Evolutionary conservation across 768 basidiomycete species (phyloP), one percentile per base, ranked within the genome.

Genomic region (Pleurotus eryngii): DNA sequence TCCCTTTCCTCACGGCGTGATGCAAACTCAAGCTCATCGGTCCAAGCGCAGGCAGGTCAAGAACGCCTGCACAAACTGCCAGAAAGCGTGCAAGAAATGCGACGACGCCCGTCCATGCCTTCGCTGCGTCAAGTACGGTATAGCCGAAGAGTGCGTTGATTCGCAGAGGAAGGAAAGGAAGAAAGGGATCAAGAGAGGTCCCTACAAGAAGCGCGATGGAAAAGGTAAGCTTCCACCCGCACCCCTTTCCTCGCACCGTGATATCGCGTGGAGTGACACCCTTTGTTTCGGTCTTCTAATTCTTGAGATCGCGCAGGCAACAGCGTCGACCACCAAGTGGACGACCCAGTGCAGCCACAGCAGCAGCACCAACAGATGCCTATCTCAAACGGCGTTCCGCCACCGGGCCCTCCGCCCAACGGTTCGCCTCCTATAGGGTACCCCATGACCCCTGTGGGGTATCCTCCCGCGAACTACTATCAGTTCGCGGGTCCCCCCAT

Each of bases 191-290:
- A 92, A 91, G 77, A 76, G 90, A 67, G 90, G 90, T 46, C 90
- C 90, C 72, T 92, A 92, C 87, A 92, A 92, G 90, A 92, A 92
- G 85, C 89, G 89, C 85, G 89, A 90, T 89, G 85, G 83, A 82
- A 90, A 87, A 82, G 83, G 89, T 90, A 68, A 72, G 85, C 72
- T 60, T 68, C 61, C 54, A 61, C 64, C 70, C 63, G 63, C 49
- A 48, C 56, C 60, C 68, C 62, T 51, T 63, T 64, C 71, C 63
- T 65, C 22, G 74, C 70, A 57, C 76, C 55, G 49, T 50, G 58
- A 60, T 63, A 55, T 61, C 62, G 59, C 57, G 61, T 65, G 59
- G 61, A 65, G 57, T 67, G 62, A 63, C 63, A 47, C 11, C 53
- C 17, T 35, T 57, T 35, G 17, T 35, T 35, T 68, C 59, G 58